These are phyloP conservation scores for Pseudogymnoascus sp. DNA, from an alignment of 2,329 filamentous ascomycete species.

Conservation along the genomic window DNA sequence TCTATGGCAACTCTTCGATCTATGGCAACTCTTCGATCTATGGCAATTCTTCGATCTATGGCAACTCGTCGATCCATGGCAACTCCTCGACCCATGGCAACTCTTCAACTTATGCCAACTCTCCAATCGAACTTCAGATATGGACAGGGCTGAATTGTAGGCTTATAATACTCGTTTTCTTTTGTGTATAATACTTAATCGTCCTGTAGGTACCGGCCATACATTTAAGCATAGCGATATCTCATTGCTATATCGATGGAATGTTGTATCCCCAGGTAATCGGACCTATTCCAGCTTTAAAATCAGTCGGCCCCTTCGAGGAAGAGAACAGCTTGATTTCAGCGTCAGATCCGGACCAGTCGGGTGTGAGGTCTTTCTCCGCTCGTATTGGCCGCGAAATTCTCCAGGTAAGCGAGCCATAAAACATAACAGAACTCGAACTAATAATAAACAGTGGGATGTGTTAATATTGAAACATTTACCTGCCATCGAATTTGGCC, in stretches of 20 bases:
- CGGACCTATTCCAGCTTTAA: not conserved
- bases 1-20: too few species aligned
- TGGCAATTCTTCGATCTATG: not conserved
- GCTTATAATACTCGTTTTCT: not conserved
- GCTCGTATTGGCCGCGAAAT: not conserved
- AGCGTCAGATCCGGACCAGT: not conserved
- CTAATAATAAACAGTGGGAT: not conserved
- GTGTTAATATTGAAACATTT: not conserved
- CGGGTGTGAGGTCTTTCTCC: not conserved
- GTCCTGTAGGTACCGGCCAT: not conserved
- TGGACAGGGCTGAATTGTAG: not conserved
- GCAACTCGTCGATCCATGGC: not conserved
- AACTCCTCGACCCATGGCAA: not conserved
- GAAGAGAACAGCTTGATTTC: not conserved
- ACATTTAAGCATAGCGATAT: not conserved
- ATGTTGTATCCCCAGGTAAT: not conserved
- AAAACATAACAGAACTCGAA: not conserved
- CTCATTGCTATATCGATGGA: not conserved
- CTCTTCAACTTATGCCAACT: not conserved
- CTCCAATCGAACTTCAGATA: not conserved
- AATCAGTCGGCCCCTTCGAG: not conserved
- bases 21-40: not conserved
- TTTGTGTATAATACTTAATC: not conserved
- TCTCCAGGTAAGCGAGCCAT: not conserved
- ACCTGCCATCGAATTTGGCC: not conserved